Evolutionary conservation across 768 basidiomycete genomes (phyloP).

Genomic region (Gymnopilus junonius): DNA sequence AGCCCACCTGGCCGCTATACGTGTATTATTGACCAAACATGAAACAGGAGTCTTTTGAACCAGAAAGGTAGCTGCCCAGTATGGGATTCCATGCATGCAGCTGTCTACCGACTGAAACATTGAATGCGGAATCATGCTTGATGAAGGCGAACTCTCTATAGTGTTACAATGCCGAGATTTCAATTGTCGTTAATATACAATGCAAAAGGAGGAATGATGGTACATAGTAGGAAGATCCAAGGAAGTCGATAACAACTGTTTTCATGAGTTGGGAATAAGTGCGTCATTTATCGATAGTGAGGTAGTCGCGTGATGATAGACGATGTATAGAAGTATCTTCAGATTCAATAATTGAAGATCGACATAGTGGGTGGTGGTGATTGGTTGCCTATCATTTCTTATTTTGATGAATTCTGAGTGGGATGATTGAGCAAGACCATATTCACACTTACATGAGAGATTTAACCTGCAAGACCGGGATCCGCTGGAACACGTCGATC

Average conservation of each 20-base stretch:
- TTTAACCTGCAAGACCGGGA: conserved; percentile 18
- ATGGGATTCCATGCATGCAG: conserved; percentile 13
- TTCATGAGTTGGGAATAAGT: conserved; percentile 1
- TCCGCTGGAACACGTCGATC: conserved; percentile 40
- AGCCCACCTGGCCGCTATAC: conserved; percentile 1
- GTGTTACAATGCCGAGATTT: conserved; percentile 11
- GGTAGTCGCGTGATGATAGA: conserved; percentile 1
- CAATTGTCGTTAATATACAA: conserved; percentile 14
- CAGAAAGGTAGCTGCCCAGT: conserved; percentile 17
- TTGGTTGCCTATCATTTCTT: conserved; percentile 24
- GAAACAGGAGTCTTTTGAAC: conserved; percentile 23
- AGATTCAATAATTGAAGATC: conserved; percentile 3
- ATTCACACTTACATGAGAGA: conserved; percentile 19
- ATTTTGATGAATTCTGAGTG: conserved; percentile 22
- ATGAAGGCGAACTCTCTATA: background rate
- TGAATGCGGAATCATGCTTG: conserved; percentile 4
- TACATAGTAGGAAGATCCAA: background rate
- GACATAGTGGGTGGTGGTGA: conserved; percentile 11
- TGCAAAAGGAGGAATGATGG: background rate
- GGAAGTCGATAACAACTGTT: background rate
- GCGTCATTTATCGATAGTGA: conserved; percentile 3
- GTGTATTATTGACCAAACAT: conserved; percentile 25
- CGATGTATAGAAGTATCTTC: conserved; percentile 11
- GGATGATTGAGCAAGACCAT: conserved; percentile 12
- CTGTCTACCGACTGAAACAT: conserved; percentile 4